Evolutionary conservation across 2,329 filamentous ascomycete species (phyloP).

Genomic region (Verticillium nubilum): DNA sequence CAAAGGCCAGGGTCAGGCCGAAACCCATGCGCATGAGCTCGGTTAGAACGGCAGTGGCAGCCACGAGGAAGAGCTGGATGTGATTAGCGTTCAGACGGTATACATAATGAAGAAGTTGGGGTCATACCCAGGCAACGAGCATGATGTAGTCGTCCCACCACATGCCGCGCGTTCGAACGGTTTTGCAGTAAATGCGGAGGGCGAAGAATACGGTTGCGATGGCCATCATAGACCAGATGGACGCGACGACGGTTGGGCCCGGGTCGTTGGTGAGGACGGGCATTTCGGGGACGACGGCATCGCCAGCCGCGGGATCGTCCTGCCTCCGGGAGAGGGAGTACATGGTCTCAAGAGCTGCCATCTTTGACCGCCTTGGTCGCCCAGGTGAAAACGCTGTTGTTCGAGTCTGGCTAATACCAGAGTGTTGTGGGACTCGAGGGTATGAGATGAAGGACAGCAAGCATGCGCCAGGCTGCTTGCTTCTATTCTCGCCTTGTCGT

Average conservation of each 20-base stretch:
- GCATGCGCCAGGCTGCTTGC: not conserved
- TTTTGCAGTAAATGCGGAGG: constrained; percentile 16
- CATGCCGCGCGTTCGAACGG: constrained; percentile 7
- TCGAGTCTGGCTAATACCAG: not conserved
- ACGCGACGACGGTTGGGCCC: constrained; percentile 3
- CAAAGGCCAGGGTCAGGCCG: constrained; percentile 3
- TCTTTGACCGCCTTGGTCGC: not conserved
- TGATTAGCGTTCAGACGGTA: too few relatives aligned
- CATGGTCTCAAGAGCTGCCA: not conserved
- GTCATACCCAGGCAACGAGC: constrained; percentile 12
- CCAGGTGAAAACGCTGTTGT: not conserved
- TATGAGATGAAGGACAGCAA: not conserved
- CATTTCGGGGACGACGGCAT: not conserved
- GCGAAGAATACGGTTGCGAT: constrained; percentile 8
- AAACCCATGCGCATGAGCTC: constrained; percentile 9
- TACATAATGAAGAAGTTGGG: not conserved
- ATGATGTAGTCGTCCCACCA: constrained; percentile 19
- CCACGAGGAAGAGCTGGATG: constrained; percentile 2
- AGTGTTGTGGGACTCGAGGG: not conserved
- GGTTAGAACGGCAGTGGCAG: constrained; percentile 4
- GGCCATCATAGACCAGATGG: constrained; percentile 10
- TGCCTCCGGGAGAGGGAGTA: not conserved
- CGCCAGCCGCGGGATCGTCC: not conserved
- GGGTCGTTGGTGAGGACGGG: constrained; percentile 5
- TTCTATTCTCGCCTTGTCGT: not conserved